Evolutionary conservation across 2,329 filamentous ascomycete species (phyloP), one percentile per base, ranked within the genome.

Genomic region (Monosporascus sp.): DNA sequence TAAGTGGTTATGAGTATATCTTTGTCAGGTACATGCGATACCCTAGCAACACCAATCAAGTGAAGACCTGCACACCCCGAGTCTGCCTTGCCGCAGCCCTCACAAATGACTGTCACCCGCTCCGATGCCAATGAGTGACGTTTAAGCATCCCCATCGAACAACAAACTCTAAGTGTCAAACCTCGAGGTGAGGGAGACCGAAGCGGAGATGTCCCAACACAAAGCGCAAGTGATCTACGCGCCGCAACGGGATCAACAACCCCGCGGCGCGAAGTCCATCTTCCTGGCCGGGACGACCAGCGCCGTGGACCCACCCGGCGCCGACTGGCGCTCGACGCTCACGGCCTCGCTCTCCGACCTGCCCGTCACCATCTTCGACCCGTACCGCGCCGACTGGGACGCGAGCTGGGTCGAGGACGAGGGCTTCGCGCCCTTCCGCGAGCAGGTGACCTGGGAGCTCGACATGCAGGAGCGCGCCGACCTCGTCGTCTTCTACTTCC

Each of bases 231-330:
- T 71, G 11, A 61, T 73, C 26, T 44, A 55, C 17, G 69, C 71
- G 0, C 68, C 70, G 3, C 61, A 54, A 16, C 50, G 48, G 38
- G 65, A 61, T 31, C 52, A 48, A 49, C 43, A 41, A 14, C 43
- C 11, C 5, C 57, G 31, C 11, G 59, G 61, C 1, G 47, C 26
- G 3, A 65, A 63, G 38, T 68, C 74, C 19, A 57, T 86, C 55
- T 87, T 86, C 66, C 76, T 85, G 7, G 81, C 83, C 0, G 84
- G 84, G 38, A 77, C 74, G 37, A 85, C 83, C 20, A 77, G 71
- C 52, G 71, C 69, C 0, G 69, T 62, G 0, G 60, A 64, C 27
- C 27, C 27, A 31, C 27, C 27, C 20, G 63, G 66, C 1, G 52
- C 70, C 0, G 75, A 81, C 61, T 86, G 83, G 83, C 82, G 83